Conservation (phyloP, 2,329 filamentous ascomycete genomes). For the Cladosporium sp. region DNA sequence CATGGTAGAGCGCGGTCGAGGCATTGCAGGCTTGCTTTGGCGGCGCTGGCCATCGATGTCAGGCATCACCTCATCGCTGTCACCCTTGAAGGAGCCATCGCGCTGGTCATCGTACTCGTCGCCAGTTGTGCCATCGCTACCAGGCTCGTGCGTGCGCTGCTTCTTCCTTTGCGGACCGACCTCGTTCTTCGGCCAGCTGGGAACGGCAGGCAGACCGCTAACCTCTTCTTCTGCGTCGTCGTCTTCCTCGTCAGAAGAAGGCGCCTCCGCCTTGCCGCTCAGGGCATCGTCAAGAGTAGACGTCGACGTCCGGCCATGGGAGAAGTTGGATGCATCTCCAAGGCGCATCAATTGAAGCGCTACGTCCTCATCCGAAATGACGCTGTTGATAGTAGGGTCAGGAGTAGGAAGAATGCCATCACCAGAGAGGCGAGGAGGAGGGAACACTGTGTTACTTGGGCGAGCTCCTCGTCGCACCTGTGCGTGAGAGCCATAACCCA, state of each 20-base stretch:
- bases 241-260: constrained; percentile 68
- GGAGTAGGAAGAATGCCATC: constrained; percentile 81
- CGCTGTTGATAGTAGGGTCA: constrained; percentile 95
- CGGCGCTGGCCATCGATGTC: constrained; percentile 37
- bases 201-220: constrained; percentile 48
- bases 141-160: constrained; percentile 47
- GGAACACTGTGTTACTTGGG: constrained; percentile 40
- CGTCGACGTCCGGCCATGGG: constrained; percentile 87
- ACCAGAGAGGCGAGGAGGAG: constrained; percentile 44
- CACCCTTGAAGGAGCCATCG: constrained; percentile 57
- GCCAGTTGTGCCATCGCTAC: constrained; percentile 63
- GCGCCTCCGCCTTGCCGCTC: constrained; percentile 81
- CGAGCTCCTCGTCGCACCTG: constrained; percentile 55
- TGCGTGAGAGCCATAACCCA: constrained; percentile 25
- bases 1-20: constrained; percentile 38
- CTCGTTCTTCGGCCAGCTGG: constrained; percentile 32
- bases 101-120: constrained; percentile 59
- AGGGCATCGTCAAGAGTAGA: constrained; percentile 93
- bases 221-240: constrained; percentile 83
- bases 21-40: constrained; percentile 46
- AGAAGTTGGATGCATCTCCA: constrained; percentile 90
- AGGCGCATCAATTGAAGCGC: constrained; percentile 95
- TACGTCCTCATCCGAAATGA: constrained; percentile 97
- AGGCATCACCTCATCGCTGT: constrained; percentile 49
- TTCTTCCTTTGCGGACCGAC: constrained; percentile 40